Evolutionary conservation across 148 eudicot species (phyloP).

Genomic region (Mesembryanthemum crystallinum): DNA sequence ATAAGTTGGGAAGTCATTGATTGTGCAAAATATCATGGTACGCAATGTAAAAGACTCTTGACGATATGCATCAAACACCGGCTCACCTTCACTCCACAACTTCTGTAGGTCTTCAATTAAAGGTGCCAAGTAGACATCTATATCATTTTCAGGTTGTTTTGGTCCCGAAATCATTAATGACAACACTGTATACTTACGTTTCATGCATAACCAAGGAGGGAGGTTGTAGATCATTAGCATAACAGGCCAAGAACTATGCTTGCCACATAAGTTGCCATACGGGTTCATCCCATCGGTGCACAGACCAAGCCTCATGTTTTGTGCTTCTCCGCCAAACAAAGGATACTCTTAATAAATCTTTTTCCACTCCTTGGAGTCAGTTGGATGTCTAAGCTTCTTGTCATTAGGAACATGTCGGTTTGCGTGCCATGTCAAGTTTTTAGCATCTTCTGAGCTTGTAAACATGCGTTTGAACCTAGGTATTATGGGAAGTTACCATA

Average conservation of each 20-base stretch:
- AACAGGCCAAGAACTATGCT: neutral
- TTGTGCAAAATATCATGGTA: neutral
- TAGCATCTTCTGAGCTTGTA: neutral
- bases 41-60: neutral
- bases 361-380: neutral
- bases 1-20: neutral
- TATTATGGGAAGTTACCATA: too few species aligned
- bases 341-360: neutral
- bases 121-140: neutral
- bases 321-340: neutral
- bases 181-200: neutral
- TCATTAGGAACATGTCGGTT: too few species aligned
- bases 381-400: neutral
- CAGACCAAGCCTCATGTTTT: neutral
- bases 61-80: neutral
- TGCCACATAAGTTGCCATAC: neutral
- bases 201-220: neutral
- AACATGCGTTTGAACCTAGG: too few species aligned
- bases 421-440: neutral
- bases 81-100: neutral
- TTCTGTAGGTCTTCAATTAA: neutral
- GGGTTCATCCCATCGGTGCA: neutral
- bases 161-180: neutral
- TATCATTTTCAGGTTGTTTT: neutral
- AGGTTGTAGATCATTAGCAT: too few species aligned